Evolutionary conservation across 1,139 yeast genomes (phyloP), one percentile per base, ranked within the genome.

Genomic region (Candida dubliniensis): DNA sequence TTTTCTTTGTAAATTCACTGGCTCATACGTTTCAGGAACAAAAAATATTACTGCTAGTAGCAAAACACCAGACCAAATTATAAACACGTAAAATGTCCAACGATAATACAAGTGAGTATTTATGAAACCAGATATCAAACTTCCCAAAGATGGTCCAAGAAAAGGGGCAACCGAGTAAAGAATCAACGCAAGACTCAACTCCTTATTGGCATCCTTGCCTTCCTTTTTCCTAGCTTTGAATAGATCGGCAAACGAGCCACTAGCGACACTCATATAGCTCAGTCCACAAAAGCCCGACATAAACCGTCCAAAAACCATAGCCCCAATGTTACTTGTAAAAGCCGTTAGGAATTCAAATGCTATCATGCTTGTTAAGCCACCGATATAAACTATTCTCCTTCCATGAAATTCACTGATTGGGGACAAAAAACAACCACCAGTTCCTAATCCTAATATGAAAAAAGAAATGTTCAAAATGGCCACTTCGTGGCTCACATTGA

Each of bases 1-100:
- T 48, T 73, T 66, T 43, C 79, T 63, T 40, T 67, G 58, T 8
- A 81, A 60, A 18, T 81, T 58, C 2, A 77, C 71, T 24, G 67
- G 67, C 26, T 59, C 71, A 36, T 66, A 73, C 3, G 85, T 76
- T 57, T 81, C 87, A 0, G 83, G 81, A 24, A 79, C 60, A 40
- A 71, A 60, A 31, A 67, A 53, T 3, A 60, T 34, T 43, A 77
- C 58, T 1, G 73, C 13, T 0, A 65, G 9, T 4, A 72, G 56
- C 1, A 69, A 41, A 1, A 64, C 42, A 14, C 64, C 76, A 31
- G 73, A 57, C 32, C 71, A 48, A 41, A 76, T 66, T 15, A 64
- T 43, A 48, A 67, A 46, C 34, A 73, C 61, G 76, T 78, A 74
- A 49, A 71, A 71, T 2, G 70, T 63, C 67, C 74, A 65, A 54